Percentiles rank a stretch among this genome's conserved stretches.
Conservation (phyloP, 768 basidiomycete genomes). For the Lactarius sp. region DNA sequence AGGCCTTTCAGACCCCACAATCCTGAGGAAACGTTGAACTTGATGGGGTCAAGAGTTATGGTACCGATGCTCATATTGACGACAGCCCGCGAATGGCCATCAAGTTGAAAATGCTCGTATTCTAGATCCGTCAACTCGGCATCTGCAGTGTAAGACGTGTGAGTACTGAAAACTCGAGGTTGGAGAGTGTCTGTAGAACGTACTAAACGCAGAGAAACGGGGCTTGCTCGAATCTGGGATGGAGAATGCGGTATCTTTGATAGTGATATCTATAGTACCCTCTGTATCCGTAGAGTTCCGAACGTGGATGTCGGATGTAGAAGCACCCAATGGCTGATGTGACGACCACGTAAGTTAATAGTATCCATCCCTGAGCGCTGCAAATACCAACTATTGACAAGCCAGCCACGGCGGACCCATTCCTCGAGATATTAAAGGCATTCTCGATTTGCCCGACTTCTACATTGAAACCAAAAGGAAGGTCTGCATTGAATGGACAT, state of each 20-base stretch:
- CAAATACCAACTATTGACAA: conserved; percentile 47
- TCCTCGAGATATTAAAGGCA: conserved; percentile 54
- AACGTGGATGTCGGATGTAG: conserved; percentile 54
- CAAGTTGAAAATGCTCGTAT: conserved; percentile 48
- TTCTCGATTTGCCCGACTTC: conserved; percentile 59
- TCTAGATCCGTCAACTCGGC: conserved; percentile 48
- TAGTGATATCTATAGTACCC: conserved; percentile 61
- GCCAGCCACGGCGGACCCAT: conserved; percentile 48
- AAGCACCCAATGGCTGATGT: conserved; percentile 54
- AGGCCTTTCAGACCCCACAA: conserved; percentile 59
- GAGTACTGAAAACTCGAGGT: neutral
- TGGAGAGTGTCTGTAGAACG: conserved; percentile 25
- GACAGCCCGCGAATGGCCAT: conserved; percentile 55
- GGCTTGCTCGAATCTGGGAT: conserved; percentile 45
- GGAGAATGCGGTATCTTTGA: conserved; percentile 48
- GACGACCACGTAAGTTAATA: neutral
- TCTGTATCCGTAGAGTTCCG: conserved; percentile 49
- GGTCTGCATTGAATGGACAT: conserved; percentile 36
- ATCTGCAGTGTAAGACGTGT: conserved; percentile 35
- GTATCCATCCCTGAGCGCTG: neutral
- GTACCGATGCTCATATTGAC: conserved; percentile 59
- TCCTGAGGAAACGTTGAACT: conserved; percentile 61
- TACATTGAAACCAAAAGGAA: conserved; percentile 68
- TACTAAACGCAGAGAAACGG: conserved; percentile 57
- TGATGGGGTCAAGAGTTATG: conserved; percentile 66